These are phyloP conservation scores for Phytophthora melonis DNA, from an alignment of 352 stramenopile genomes.

Conservation along the genomic window DNA sequence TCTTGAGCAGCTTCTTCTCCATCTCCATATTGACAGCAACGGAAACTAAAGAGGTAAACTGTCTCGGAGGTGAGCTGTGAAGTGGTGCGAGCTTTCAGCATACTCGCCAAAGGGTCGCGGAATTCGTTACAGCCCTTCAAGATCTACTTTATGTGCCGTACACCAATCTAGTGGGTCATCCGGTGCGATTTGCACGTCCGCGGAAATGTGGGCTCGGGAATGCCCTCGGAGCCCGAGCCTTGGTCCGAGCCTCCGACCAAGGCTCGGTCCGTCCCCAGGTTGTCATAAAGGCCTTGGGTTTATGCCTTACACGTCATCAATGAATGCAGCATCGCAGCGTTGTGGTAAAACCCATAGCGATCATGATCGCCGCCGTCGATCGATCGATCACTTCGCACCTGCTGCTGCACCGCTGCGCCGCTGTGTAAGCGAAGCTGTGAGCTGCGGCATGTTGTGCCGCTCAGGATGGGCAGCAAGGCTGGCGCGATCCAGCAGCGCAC, in stretches of 20 bases:
- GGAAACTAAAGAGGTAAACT: neutral
- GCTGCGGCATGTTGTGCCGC: neutral
- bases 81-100: neutral
- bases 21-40: constrained; percentile 80
- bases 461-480: constrained; percentile 10
- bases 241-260: too few relatives aligned
- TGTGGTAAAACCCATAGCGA: too few relatives aligned
- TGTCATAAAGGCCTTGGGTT: too few relatives aligned
- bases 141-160: constrained; percentile 9
- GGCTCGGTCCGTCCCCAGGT: too few relatives aligned
- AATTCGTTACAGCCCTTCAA: constrained; percentile 32
- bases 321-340: too few relatives aligned
- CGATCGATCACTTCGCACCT: neutral
- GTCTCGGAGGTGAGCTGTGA: neutral
- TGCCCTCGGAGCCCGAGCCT: too few relatives aligned
- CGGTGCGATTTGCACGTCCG: too few relatives aligned
- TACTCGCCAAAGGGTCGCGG: neutral
- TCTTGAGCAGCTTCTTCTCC: constrained; percentile 88
- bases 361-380: neutral
- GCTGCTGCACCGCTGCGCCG: neutral
- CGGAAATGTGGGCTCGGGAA: too few relatives aligned
- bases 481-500: constrained; percentile 1
- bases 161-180: too few relatives aligned
- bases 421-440: constrained; percentile 6
- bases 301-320: too few relatives aligned